A percentile compares a stretch with the other conserved stretches of the same genome.
Conservation (phyloP, 2,329 filamentous ascomycete genomes). For the Arthrobotrys sphaeroides region DNA sequence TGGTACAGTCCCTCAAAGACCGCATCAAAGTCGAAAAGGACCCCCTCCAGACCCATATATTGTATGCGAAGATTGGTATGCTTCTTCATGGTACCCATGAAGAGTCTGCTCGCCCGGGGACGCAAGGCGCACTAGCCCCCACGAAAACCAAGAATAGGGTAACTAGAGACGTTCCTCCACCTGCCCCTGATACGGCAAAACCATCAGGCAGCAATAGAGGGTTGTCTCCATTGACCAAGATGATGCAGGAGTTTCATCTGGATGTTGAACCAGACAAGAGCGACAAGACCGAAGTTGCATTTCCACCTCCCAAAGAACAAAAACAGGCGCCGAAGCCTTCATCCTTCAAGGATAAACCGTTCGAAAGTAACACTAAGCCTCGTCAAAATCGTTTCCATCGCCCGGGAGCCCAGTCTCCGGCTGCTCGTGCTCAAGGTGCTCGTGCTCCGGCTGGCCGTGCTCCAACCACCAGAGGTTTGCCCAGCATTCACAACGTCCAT, state of each 20-base stretch:
- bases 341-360: too few species aligned
- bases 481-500: not conserved
- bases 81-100: constrained; percentile 2
- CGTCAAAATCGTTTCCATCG: constrained; percentile 8
- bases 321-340: not conserved
- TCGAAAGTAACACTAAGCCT: too few species aligned
- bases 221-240: not conserved
- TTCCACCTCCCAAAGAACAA: not conserved
- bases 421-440: not conserved
- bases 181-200: not conserved
- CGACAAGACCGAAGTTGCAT: not conserved
- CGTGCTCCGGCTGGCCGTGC: not conserved
- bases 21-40: constrained; percentile 12
- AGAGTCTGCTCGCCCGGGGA: not conserved
- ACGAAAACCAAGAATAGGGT: not conserved
- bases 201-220: not conserved
- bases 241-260: constrained; percentile 1
- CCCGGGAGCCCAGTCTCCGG: not conserved
- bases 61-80: constrained; percentile 16
- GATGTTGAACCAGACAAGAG: not conserved
- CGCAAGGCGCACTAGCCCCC: not conserved
- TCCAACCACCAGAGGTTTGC: too few species aligned
- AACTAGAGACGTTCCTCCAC: not conserved
- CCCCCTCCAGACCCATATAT: not conserved
- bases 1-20: constrained; percentile 15